Conservation (phyloP, 2,329 filamentous ascomycete species). For the Trichoderma sp. region DNA sequence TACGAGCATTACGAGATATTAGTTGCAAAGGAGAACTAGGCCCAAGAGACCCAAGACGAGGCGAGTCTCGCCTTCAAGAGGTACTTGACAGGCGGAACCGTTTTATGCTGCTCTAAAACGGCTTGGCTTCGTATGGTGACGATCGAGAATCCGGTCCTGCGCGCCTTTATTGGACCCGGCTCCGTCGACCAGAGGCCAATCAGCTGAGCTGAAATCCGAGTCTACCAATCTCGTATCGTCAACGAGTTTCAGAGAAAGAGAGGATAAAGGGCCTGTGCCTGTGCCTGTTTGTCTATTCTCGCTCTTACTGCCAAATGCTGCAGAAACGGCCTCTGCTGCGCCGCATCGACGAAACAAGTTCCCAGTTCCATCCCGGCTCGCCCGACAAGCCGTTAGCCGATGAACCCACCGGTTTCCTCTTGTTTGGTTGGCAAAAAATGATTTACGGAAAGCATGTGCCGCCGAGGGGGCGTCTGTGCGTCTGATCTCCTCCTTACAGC, state of each 20-base stretch:
- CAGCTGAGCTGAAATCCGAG: neutral
- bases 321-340: slow-evolving; percentile 6
- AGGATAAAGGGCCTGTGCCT: neutral
- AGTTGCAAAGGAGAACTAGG: neutral
- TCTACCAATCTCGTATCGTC: neutral
- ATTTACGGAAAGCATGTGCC: slow-evolving; percentile 8
- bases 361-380: neutral
- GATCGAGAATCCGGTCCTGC: neutral
- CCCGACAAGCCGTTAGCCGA: neutral
- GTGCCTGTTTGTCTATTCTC: neutral
- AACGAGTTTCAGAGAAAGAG: neutral
- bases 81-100: neutral
- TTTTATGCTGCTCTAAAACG: neutral
- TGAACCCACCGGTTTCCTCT: neutral
- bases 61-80: neutral
- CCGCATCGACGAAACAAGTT: slow-evolving; percentile 5
- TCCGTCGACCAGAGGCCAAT: neutral
- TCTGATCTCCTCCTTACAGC: neutral
- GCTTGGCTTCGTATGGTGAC: neutral
- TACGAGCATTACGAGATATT: neutral
- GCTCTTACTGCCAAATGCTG: neutral
- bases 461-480: slow-evolving; percentile 7
- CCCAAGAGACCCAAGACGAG: neutral
- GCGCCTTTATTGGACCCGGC: neutral
- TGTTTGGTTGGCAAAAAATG: neutral